Base-by-base conservation (phyloP, 768 basidiomycete species). In the Mycena floridula region DNA sequence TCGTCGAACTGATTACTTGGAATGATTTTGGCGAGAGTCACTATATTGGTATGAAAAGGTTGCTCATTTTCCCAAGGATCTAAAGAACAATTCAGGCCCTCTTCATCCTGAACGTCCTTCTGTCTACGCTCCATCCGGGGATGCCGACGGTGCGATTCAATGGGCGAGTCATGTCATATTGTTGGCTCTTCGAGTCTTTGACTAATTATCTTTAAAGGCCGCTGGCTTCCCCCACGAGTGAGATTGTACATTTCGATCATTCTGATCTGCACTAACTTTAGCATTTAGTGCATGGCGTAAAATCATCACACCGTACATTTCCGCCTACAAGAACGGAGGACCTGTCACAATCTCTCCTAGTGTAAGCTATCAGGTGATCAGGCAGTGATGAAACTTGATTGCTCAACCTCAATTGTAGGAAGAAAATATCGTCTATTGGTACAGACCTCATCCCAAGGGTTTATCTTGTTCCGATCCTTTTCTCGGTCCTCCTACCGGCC, bases 1-100 rank as follows among this genome's bases (percentile, higher is more conserved):
- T 87, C 39, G 74, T 76, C 16, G 68, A 88, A 59, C 57, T 82
- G 45, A 47, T 81, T 37, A 76, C 79, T 12, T 87, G 80, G 79
- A 89, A 89, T 47, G 85, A 88, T 59, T 87, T 68, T 44, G 82
- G 84, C 48, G 83, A 85, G 57, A 83, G 81, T 3, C 83, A 89
- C 56, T 92, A 93, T 58, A 66, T 92, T 38, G 53, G n/a, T n/a
- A n/a, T n/a, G n/a, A n/a, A n/a, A n/a, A n/a, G n/a, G n/a, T n/a
- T n/a, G n/a, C n/a, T n/a, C n/a, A n/a, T n/a, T n/a, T n/a, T n/a
- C n/a, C n/a, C n/a, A n/a, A n/a, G n/a, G n/a, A n/a, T n/a, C n/a
- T n/a, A n/a, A n/a, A n/a, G n/a, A n/a, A n/a, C n/a, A n/a, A n/a
- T n/a, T n/a, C n/a, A n/a, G n/a, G 54, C 26, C 59, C 74, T 76